These are phyloP conservation scores for Pholiota adiposa DNA, from an alignment of 1,284 basidiomycete species.

Conservation along the genomic window DNA sequence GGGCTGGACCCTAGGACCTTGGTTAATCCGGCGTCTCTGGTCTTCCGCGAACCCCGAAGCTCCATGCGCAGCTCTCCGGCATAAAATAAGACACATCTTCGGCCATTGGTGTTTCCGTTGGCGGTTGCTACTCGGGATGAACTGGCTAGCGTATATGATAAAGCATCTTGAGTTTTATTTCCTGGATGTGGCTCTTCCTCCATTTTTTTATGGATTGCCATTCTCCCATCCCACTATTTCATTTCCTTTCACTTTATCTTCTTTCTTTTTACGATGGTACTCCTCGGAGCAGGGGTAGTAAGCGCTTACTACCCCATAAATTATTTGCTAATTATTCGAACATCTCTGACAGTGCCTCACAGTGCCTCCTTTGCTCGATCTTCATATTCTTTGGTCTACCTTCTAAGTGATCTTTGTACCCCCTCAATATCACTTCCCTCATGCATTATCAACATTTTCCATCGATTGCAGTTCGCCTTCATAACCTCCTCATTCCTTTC, in stretches of 20 bases:
- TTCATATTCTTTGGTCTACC: not conserved
- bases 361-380: too few relatives aligned
- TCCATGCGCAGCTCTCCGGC: too few relatives aligned
- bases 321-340: not conserved
- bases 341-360: not conserved
- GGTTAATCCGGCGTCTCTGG: not conserved
- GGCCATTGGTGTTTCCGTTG: too few relatives aligned
- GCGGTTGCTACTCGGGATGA: too few relatives aligned
- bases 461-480: too few relatives aligned
- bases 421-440: too few relatives aligned
- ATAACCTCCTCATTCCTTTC: not conserved
- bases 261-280: not conserved
- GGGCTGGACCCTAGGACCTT: not conserved
- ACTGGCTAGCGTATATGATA: not conserved
- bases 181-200: not conserved
- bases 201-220: not conserved
- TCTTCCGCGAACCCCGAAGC: not conserved
- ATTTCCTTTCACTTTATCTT: not conserved
- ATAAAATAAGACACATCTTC: too few relatives aligned
- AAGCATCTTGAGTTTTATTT: not conserved
- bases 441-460: too few relatives aligned
- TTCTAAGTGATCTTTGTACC: too few relatives aligned
- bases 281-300: not conserved
- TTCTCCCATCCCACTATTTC: too few relatives aligned
- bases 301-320: not conserved